These are phyloP conservation scores for Penicillium cosmopolitanum DNA, from an alignment of 495 filamentous ascomycete genomes.

Conservation along the genomic window DNA sequence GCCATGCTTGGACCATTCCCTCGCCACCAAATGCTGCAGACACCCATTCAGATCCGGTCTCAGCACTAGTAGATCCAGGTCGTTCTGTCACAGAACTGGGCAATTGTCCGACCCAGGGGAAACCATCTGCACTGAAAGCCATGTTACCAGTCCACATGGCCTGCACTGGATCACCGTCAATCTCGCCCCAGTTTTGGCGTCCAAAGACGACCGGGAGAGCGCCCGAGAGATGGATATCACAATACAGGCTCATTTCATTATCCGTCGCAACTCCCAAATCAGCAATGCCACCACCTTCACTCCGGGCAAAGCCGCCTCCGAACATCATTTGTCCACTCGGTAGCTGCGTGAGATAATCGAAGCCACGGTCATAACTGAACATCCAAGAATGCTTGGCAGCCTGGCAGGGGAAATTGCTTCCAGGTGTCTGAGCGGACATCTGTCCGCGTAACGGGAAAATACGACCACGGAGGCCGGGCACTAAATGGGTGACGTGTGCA, in stretches of 20 bases:
- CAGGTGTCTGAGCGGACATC: slow-evolving; percentile 66
- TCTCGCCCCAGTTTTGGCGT: slow-evolving; percentile 36
- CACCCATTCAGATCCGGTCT: slow-evolving; percentile 53
- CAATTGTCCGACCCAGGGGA: slow-evolving; percentile 75
- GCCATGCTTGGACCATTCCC: slow-evolving; percentile 78
- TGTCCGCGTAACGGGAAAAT: slow-evolving; percentile 71
- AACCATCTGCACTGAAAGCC: slow-evolving; percentile 71
- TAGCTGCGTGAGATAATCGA: slow-evolving; percentile 81
- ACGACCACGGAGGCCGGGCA: slow-evolving; percentile 68
- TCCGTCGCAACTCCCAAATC: slow-evolving; percentile 40
- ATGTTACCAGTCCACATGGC: slow-evolving; percentile 83
- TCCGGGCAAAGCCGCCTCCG: slow-evolving; percentile 59
- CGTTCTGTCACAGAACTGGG: slow-evolving; percentile 47
- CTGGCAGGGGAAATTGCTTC: slow-evolving; percentile 37
- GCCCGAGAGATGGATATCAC: slow-evolving; percentile 38
- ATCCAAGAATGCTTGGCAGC: slow-evolving; percentile 38
- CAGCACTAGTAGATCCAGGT: slow-evolving; percentile 21
- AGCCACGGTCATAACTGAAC: slow-evolving; percentile 61
- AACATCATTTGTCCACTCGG: slow-evolving; percentile 65
- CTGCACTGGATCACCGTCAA: slow-evolving; percentile 50
- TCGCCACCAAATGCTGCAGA: slow-evolving; percentile 72
- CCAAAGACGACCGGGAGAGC: slow-evolving; percentile 35
- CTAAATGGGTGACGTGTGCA: slow-evolving; percentile 71
- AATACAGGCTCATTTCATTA: slow-evolving; percentile 35
- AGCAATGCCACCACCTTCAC: slow-evolving; percentile 51